A percentile compares a stretch with the other conserved stretches of the same genome.
phyloP scores from a whole-genome alignment of 345 rosid species.

The Ceriops tagal region DNA sequence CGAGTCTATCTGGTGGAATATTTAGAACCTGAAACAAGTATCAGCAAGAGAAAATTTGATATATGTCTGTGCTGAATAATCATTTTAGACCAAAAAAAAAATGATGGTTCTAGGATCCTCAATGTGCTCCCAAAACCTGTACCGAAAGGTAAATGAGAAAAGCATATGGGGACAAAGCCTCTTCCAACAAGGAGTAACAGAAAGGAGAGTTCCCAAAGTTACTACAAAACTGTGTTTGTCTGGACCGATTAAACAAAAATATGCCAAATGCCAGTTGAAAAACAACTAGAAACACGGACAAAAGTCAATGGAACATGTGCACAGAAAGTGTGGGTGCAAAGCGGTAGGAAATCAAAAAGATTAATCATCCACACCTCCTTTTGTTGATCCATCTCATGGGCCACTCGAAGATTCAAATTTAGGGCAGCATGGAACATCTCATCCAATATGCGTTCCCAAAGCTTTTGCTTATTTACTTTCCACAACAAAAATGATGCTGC shows the following conservation, averaged over 20 bases:
- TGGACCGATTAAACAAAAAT: too few species aligned
- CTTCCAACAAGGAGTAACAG: too few species aligned
- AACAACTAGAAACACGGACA: too few species aligned
- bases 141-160: too few species aligned
- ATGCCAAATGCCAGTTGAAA: too few species aligned
- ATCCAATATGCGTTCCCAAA: conserved; percentile 49
- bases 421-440: conserved; percentile 83
- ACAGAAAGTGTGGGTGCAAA: not conserved
- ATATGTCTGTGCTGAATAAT: not conserved
- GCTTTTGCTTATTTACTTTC: conserved; percentile 58
- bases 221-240: too few species aligned
- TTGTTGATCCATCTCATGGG: conserved; percentile 53
- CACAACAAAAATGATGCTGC: conserved; percentile 49
- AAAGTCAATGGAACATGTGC: too few species aligned
- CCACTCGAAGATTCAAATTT: conserved; percentile 62
- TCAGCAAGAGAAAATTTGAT: not conserved
- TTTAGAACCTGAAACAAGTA: conserved; percentile 42
- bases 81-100: not conserved
- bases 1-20: conserved; percentile 37
- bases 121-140: too few species aligned
- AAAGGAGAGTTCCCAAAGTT: too few species aligned
- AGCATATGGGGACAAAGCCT: too few species aligned
- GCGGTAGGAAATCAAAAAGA: not conserved
- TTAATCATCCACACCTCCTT: conserved; percentile 50
- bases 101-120: too few species aligned